A percentile compares a stretch with the other conserved stretches of the same genome.
Evolutionary conservation across 148 eudicot species (phyloP).

Genomic region (Mesembryanthemum crystallinum): DNA sequence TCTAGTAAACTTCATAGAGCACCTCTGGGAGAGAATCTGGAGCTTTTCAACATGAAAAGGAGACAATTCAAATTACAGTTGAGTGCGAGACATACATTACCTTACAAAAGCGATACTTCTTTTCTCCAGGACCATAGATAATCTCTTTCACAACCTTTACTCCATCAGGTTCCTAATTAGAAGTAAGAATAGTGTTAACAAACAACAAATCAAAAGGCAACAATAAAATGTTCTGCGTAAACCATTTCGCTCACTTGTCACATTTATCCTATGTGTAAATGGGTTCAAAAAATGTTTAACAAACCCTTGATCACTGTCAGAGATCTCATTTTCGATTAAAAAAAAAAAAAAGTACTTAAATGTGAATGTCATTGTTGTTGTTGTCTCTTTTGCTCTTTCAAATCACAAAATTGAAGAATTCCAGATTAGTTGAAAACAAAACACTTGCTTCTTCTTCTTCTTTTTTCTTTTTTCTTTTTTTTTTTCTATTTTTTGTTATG

Average conservation of each 20-base stretch:
- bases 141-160: constrained; percentile 70
- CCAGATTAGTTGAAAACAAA: no score
- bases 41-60: background rate
- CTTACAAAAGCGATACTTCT: constrained; percentile 90
- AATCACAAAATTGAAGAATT: no score
- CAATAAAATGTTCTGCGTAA: background rate
- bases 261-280: background rate
- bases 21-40: background rate
- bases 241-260: no score
- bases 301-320: no score
- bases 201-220: background rate
- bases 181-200: background rate
- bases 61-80: background rate
- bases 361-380: no score
- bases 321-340: no score
- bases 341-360: no score
- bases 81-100: constrained; percentile 35
- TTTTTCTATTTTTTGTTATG: no score
- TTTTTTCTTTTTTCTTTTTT: no score
- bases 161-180: constrained; percentile 68
- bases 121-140: constrained; percentile 68
- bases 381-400: no score
- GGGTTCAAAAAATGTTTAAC: no score
- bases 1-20: background rate
- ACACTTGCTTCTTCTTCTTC: no score